Percentiles rank a stretch among this genome's conserved stretches.
phyloP scores from a whole-genome alignment of 257 asterid genomes.

The Striga asiatica region DNA sequence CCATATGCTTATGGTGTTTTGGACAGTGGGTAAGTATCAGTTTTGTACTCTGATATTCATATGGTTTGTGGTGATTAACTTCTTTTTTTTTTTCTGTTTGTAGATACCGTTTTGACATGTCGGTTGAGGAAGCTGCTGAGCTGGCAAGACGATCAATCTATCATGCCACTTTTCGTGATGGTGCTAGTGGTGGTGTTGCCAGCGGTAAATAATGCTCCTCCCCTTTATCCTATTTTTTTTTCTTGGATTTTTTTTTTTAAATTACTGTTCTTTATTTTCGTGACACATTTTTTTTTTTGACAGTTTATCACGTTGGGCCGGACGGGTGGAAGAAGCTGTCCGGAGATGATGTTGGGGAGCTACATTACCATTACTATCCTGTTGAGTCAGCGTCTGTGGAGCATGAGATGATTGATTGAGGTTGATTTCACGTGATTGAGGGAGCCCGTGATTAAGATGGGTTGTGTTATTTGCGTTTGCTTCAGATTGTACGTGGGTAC shows the following conservation, averaged over 20 bases:
- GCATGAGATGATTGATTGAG: slow-evolving; percentile 82
- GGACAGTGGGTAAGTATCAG: slow-evolving; percentile 57
- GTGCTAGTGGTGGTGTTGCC: slow-evolving; percentile 88
- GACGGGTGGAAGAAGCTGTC: slow-evolving; percentile 82
- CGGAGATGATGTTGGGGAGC: slow-evolving; percentile 92
- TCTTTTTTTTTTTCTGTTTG: slow-evolving; percentile 4
- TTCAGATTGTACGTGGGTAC: not conserved
- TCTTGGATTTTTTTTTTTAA: slow-evolving; percentile 1
- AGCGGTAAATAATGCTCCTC: slow-evolving; percentile 44
- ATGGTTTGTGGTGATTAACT: too few species aligned
- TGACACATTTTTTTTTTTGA: slow-evolving; percentile 4
- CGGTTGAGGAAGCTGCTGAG: slow-evolving; percentile 85
- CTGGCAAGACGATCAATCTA: slow-evolving; percentile 75
- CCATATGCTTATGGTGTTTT: slow-evolving; percentile 94
- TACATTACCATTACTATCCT: slow-evolving; percentile 64
- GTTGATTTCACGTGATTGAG: slow-evolving; percentile 30
- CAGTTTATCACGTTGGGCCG: slow-evolving; percentile 85
- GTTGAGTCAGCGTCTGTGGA: slow-evolving; percentile 60
- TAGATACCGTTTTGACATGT: slow-evolving; percentile 54
- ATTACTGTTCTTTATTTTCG: not conserved
- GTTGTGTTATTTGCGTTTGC: slow-evolving; percentile 7
- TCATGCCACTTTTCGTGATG: slow-evolving; percentile 90
- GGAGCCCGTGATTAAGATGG: slow-evolving; percentile 6
- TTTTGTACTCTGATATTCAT: not conserved
- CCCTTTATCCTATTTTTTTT: not conserved